Evolutionary conservation across 2,329 filamentous ascomycete species (phyloP).

Genomic region (Botrytis byssoidea): DNA sequence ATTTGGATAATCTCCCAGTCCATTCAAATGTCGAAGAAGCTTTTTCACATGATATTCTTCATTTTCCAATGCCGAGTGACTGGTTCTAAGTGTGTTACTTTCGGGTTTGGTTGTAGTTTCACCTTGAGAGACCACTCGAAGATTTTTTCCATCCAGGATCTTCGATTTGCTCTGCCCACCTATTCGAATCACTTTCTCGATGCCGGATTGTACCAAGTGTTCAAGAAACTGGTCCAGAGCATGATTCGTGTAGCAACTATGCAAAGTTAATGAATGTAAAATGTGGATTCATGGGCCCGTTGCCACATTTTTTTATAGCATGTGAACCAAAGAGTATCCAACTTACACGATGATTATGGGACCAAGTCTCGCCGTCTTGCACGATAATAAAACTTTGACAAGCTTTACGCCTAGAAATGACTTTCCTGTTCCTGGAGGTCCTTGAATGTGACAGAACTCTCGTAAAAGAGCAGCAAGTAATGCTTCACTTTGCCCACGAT

Average conservation of each 20-base stretch:
- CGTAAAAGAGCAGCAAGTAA: conserved; percentile 33
- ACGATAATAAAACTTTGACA: conserved; percentile 39
- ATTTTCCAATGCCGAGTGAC: conserved; percentile 22
- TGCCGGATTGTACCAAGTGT: conserved; percentile 45
- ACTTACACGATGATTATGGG: conserved; percentile 41
- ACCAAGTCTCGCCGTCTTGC: conserved; percentile 34
- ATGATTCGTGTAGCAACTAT: conserved; percentile 38
- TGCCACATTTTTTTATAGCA: background rate
- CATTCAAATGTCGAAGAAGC: conserved; percentile 19
- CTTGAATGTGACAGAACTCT: conserved; percentile 45
- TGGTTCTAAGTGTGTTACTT: conserved; percentile 21
- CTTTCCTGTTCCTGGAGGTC: conserved; percentile 36
- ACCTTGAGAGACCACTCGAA: conserved; percentile 26
- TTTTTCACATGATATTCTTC: conserved; percentile 19
- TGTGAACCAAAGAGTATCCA: background rate
- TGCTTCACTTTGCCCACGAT: conserved; percentile 43
- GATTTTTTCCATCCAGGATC: conserved; percentile 30
- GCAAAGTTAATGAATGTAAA: background rate
- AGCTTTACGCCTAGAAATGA: conserved; percentile 36
- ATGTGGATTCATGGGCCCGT: background rate
- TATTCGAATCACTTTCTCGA: conserved; percentile 51
- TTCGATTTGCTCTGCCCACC: conserved; percentile 37
- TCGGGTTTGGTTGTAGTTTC: conserved; percentile 27
- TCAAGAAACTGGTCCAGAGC: conserved; percentile 47
- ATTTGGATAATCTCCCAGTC: conserved; percentile 19